Evolutionary conservation across 768 basidiomycete genomes (phyloP).

Genomic region (Mycena kentingensis): DNA sequence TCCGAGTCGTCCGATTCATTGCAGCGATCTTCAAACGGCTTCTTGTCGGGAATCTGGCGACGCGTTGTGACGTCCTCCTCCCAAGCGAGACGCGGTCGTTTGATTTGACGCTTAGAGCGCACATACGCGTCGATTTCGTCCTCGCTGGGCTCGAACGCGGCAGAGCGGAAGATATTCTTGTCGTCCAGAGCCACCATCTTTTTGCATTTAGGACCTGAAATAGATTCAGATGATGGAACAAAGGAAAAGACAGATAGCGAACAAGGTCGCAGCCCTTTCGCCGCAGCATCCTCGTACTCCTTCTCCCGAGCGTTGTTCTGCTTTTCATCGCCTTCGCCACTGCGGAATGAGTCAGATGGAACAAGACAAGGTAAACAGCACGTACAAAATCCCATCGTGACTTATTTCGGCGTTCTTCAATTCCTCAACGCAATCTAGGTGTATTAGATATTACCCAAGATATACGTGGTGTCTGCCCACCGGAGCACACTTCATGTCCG

Average conservation of each 20-base stretch:
- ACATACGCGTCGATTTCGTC: constrained; percentile 52
- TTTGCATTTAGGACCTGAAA: constrained; percentile 66
- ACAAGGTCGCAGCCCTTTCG: constrained; percentile 65
- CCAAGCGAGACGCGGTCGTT: constrained; percentile 21
- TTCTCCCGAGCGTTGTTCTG: constrained; percentile 58
- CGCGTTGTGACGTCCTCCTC: constrained; percentile 27
- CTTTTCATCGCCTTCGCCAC: constrained; percentile 56
- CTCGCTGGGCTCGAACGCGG: constrained; percentile 69
- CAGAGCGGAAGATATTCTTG: constrained; percentile 56
- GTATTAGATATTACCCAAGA: not conserved
- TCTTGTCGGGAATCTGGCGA: constrained; percentile 31
- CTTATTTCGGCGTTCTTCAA: constrained; percentile 52
- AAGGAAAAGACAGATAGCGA: constrained; percentile 21
- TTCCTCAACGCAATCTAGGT: constrained; percentile 56
- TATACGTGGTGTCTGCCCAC: constrained; percentile 32
- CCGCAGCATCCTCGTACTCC: constrained; percentile 55
- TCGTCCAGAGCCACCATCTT: constrained; percentile 58
- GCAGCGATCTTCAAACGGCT: constrained; percentile 30
- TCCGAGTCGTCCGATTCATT: constrained; percentile 53
- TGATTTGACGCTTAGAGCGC: constrained; percentile 36
- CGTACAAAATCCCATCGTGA: constrained; percentile 65
- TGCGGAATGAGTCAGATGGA: constrained; percentile 24
- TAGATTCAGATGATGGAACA: not conserved
- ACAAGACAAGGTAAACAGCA: not conserved
- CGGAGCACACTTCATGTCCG: constrained; percentile 66